These are phyloP conservation scores for Leucocoprinus sp. DNA, from an alignment of 768 basidiomycete species.

Conservation along the genomic window DNA sequence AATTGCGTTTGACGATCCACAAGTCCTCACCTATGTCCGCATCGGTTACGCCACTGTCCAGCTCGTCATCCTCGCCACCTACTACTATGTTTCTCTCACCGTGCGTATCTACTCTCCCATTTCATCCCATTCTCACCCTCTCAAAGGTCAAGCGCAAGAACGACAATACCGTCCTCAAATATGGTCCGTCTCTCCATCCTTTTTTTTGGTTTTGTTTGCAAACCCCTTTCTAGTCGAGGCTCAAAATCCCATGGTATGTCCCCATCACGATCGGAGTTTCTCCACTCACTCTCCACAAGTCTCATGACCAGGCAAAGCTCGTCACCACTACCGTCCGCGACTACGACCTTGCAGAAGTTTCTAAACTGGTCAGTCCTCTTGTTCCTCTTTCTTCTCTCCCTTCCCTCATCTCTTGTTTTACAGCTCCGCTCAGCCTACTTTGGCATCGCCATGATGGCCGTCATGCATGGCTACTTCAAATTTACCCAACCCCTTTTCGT, in stretches of 20 bases:
- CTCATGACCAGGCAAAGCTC: constrained; percentile 61
- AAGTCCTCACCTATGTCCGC: constrained; percentile 74
- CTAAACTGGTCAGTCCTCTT: constrained; percentile 51
- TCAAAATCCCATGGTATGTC: constrained; percentile 64
- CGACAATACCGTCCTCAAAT: constrained; percentile 93
- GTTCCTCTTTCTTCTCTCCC: neutral
- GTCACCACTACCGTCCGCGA: constrained; percentile 90
- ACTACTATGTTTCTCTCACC: constrained; percentile 73
- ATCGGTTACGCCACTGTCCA: constrained; percentile 76
- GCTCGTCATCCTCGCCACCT: constrained; percentile 57
- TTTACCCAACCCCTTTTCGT: constrained; percentile 97
- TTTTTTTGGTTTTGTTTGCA: neutral
- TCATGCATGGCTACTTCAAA: constrained; percentile 91
- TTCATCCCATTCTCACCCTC: neutral
- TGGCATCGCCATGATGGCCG: constrained; percentile 80
- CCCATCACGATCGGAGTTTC: neutral
- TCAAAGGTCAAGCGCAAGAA: constrained; percentile 87
- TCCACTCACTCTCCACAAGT: constrained; percentile 24
- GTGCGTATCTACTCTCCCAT: constrained; percentile 32
- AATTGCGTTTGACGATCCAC: constrained; percentile 86
- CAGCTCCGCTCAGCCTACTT: constrained; percentile 62
- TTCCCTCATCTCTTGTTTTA: neutral
- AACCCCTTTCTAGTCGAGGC: constrained; percentile 55
- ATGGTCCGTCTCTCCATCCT: constrained; percentile 46
- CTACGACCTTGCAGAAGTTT: constrained; percentile 85